Percentiles rank a stretch among this genome's conserved stretches.
Evolutionary conservation across 2,329 filamentous ascomycete species (phyloP).

Genomic region (Paramyrothecium sp.): DNA sequence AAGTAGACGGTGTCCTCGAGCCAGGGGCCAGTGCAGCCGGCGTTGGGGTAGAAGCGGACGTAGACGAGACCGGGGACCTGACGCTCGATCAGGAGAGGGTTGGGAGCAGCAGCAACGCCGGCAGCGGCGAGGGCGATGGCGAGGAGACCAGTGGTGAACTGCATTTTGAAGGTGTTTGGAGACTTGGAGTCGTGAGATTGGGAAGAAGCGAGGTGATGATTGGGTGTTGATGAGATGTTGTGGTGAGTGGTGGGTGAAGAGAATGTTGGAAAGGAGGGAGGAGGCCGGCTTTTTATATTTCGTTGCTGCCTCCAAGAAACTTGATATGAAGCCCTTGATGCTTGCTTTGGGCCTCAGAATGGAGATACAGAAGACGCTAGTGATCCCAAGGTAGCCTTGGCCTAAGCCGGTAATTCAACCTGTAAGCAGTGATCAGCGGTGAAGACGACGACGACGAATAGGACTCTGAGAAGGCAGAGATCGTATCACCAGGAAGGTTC

Average conservation of each 20-base stretch:
- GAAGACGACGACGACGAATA: neutral
- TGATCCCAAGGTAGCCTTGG: neutral
- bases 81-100: neutral
- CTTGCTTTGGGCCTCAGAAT: no score
- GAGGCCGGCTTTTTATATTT: neutral
- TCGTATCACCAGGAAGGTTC: neutral
- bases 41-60: neutral
- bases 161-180: conserved; percentile 1
- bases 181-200: neutral
- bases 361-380: neutral
- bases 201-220: neutral
- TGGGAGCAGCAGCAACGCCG: neutral
- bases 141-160: neutral
- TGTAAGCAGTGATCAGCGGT: neutral
- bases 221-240: neutral
- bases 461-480: neutral
- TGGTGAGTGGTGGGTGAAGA: neutral
- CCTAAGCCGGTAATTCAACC: neutral
- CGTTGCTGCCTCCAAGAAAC: neutral
- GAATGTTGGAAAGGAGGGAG: neutral
- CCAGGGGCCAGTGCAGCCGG: neutral
- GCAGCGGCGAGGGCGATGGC: neutral
- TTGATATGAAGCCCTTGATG: no score
- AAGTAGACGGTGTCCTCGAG: conserved; percentile 2
- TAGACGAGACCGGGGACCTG: neutral